Base-by-base conservation (phyloP, 768 basidiomycete species). In the Suillus paluster region DNA sequence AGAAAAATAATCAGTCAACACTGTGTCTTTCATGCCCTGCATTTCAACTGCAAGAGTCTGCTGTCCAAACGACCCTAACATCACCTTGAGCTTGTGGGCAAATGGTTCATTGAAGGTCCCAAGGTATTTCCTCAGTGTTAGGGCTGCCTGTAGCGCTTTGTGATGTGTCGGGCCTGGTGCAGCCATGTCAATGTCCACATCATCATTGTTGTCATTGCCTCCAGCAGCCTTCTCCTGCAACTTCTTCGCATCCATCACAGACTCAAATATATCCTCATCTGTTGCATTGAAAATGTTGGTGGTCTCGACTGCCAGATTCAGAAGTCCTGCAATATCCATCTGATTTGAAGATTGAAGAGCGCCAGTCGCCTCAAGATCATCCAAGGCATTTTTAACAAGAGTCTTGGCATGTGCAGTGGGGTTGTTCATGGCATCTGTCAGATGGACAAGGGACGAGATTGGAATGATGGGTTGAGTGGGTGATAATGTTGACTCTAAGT, bases 401-500 rank as follows among this genome's bases (percentile, higher is more conserved):
- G 53, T 68, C 57, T 74, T 71, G 7, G 69, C 71, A 48, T 62
- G 25, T 30, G 45, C 53, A 19, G 64, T 52, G 44, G 63, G 56
- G 30, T 68, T 58, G 14, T 41, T 15, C 48, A n/a, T 15, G 12
- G n/a, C 30, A 30, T 49, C 5, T n/a, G 48, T 23, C n/a, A 63
- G 57, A 48, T n/a, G n/a, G n/a, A n/a, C n/a, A 21, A 74, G 70
- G 25, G 64, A 64, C 12, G 67, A 60, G 23, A 72, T 62, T 12
- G 71, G 70, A 36, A 72, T 49, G 25, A 70, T 36, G n/a, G 64
- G 67, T 14, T 60, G 56, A 59, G 52, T 14, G 67, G 25, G 58
- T 57, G 76, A 63, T 36, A 80, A n/a, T n/a, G n/a, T n/a, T n/a
- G n/a, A n/a, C n/a, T n/a, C n/a, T n/a, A n/a, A n/a, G n/a, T n/a